phyloP scores from a whole-genome alignment of 768 basidiomycete genomes.

The Xerocomellus chrysenteron region DNA sequence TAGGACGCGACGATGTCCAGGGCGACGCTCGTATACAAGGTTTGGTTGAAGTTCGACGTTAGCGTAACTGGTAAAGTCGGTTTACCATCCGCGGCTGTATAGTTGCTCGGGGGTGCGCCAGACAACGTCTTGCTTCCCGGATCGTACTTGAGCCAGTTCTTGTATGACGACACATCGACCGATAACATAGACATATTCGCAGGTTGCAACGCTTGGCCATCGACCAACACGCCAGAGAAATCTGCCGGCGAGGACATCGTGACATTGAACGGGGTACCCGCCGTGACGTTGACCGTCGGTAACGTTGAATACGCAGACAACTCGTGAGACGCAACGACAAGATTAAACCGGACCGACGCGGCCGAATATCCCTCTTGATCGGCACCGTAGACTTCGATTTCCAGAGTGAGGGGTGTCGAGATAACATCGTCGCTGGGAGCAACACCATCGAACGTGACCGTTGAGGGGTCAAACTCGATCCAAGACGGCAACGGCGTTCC shows the following conservation, averaged over 20 bases:
- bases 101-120: slow-evolving; percentile 58
- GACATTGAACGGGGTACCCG: slow-evolving; percentile 51
- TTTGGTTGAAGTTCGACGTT: slow-evolving; percentile 65
- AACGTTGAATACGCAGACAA: slow-evolving; percentile 51
- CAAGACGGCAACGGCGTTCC: slow-evolving; percentile 74
- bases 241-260: slow-evolving; percentile 53
- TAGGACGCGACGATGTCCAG: slow-evolving; percentile 70
- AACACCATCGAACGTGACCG: slow-evolving; percentile 77
- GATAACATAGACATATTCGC: slow-evolving; percentile 54
- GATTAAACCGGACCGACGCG: slow-evolving; percentile 53
- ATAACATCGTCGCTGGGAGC: slow-evolving; percentile 50
- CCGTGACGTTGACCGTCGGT: slow-evolving; percentile 71
- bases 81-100: slow-evolving; percentile 34
- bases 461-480: slow-evolving; percentile 66
- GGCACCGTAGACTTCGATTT: slow-evolving; percentile 64
- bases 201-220: slow-evolving; percentile 56
- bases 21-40: slow-evolving; percentile 58
- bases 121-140: slow-evolving; percentile 51
- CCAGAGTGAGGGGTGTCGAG: slow-evolving; percentile 42
- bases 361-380: slow-evolving; percentile 75
- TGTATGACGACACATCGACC: slow-evolving; percentile 58
- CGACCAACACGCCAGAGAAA: slow-evolving; percentile 62
- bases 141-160: slow-evolving; percentile 64
- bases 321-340: slow-evolving; percentile 70
- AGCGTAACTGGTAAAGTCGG: slow-evolving; percentile 59